phyloP scores from a whole-genome alignment of 2,329 filamentous ascomycete genomes.

The Podosphaera aphanis region DNA sequence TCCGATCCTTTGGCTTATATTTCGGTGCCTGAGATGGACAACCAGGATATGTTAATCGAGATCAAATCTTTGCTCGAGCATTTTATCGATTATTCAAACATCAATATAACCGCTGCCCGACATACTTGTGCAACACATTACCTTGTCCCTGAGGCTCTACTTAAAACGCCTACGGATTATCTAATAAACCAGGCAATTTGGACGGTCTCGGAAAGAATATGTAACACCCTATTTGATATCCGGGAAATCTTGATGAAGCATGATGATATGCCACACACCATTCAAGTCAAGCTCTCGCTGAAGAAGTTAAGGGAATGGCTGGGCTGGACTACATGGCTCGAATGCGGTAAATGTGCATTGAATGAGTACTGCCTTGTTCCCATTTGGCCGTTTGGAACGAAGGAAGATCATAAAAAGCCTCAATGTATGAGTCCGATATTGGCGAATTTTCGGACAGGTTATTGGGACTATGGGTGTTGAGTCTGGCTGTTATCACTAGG shows the following conservation, averaged over 20 bases:
- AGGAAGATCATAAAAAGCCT: constrained; percentile 29
- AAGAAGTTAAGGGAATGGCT: constrained; percentile 24
- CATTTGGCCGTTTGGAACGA: constrained; percentile 35
- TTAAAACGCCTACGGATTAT: too few relatives aligned
- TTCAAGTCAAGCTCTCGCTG: constrained; percentile 2
- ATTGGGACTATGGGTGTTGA: constrained; percentile 5
- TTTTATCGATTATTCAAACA: constrained; percentile 21
- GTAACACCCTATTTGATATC: constrained; percentile 14
- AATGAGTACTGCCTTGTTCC: constrained; percentile 35
- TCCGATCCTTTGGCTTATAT: constrained; percentile 24
- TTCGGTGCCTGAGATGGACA: constrained; percentile 3
- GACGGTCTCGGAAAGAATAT: constrained; percentile 20
- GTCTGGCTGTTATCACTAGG: too few relatives aligned
- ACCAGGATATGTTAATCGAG: constrained; percentile 16
- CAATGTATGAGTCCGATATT: constrained; percentile 17
- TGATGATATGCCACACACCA: not conserved
- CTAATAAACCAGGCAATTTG: constrained; percentile 23
- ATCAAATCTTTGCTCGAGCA: constrained; percentile 20
- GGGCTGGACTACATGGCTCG: constrained; percentile 36
- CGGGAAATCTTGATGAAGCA: constrained; percentile 4
- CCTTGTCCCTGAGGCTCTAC: too few relatives aligned
- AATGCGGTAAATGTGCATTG: constrained; percentile 26
- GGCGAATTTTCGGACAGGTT: constrained; percentile 3
- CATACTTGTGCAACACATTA: too few relatives aligned
- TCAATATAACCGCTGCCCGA: constrained; percentile 19